A percentile compares a stretch with the other conserved stretches of the same genome.
These are phyloP conservation scores for Entonaema liquescens DNA, from an alignment of 495 filamentous ascomycete genomes.

Conservation along the genomic window DNA sequence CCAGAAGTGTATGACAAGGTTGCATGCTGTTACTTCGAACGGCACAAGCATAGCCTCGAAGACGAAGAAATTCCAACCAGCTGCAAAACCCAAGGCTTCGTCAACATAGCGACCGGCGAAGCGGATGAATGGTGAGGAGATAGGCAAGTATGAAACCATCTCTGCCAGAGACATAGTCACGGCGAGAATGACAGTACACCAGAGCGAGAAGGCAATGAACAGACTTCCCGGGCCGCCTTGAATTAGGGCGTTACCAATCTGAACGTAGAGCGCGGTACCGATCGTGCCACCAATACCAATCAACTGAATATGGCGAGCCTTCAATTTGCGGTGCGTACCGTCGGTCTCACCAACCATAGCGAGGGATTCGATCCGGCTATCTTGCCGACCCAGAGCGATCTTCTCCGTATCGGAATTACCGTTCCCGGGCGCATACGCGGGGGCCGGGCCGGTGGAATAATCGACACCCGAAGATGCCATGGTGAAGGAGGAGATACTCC, in stretches of 20 bases:
- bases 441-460: constrained; percentile 20
- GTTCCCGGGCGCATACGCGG: constrained; percentile 15
- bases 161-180: constrained; percentile 72
- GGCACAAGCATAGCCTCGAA: constrained; percentile 69
- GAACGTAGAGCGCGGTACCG: constrained; percentile 76
- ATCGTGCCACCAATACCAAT: constrained; percentile 65
- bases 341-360: constrained; percentile 34
- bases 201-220: constrained; percentile 78
- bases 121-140: constrained; percentile 77
- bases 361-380: constrained; percentile 35
- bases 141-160: constrained; percentile 78
- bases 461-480: constrained; percentile 35
- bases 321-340: constrained; percentile 54
- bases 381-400: constrained; percentile 7
- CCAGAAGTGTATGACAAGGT: constrained; percentile 71
- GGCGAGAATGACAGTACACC: constrained; percentile 66
- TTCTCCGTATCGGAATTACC: constrained; percentile 29
- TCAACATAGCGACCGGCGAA: constrained; percentile 79
- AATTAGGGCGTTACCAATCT: constrained; percentile 73
- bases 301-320: constrained; percentile 61
- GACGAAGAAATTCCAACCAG: constrained; percentile 75
- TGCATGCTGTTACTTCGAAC: constrained; percentile 70
- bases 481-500: not conserved
- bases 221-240: constrained; percentile 79
- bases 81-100: constrained; percentile 65